Base-by-base conservation (phyloP, 352 stramenopile species). In the Phytophthora litchii region DNA sequence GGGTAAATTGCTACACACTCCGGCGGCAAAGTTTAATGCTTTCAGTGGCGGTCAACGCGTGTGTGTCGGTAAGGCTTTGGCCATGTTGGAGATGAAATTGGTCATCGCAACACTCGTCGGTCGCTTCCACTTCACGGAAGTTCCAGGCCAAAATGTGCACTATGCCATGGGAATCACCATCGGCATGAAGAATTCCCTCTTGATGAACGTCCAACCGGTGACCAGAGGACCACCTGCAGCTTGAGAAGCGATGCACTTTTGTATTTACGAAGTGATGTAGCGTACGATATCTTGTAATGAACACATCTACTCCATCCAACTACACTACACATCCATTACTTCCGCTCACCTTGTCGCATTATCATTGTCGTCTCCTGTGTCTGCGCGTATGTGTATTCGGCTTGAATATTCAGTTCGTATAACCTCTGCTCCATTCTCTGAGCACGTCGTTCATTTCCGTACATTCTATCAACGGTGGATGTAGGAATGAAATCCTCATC, bases 31-130 rank as follows among this genome's bases (percentile, higher is more conserved):
- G 49, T 91, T 89, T 53, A 78, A 74, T 11, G 71, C 72, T 9
- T 95, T 96, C 64, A 76, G 86, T 25, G 80, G 70, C 4, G 87
- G 87, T 0, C 79, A 65, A 8, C 82, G 83, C 38, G 76, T 69
- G 34, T 96, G 87, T 45, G 61, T 94, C 5, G 87, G 87, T 34
- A 73, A 75, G 38, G 70, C 55, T 23, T 71, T 92, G 21, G 76
- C 80, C 4, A 83, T 92, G 66, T 31, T 92, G n/a, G 78, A 92
- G 69, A 86, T 89, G 68, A 89, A 90, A 43, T 62, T 88, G 3
- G 63, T 78, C 36, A 64, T 77, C 17, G 76, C 80, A 9, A 74
- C 56, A 19, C 49, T 92, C 13, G 47, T 90, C 1, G 67, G 64
- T 20, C 60, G 62, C 23, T 89, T 89, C 64, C 71, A 86, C 29